Evolutionary conservation across 2,329 filamentous ascomycete genomes (phyloP).

Genomic region (Paecilomyces fulvus): DNA sequence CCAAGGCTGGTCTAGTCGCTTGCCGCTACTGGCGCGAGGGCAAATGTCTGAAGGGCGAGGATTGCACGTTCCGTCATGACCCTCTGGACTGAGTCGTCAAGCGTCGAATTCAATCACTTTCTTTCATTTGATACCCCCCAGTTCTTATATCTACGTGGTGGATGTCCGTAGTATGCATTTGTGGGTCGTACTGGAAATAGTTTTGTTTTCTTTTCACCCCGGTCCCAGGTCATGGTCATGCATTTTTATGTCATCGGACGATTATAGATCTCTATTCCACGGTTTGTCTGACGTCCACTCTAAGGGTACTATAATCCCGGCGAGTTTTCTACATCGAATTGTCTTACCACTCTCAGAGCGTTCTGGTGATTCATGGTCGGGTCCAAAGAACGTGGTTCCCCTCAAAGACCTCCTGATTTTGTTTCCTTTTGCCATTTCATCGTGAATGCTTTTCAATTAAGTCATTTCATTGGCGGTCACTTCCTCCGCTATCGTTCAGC

Average conservation of each 20-base stretch:
- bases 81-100: conserved; percentile 5
- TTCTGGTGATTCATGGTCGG: background rate
- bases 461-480: background rate
- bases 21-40: conserved; percentile 49
- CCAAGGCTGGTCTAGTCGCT: conserved; percentile 36
- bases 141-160: background rate
- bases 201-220: background rate
- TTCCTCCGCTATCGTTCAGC: background rate
- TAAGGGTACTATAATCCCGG: background rate
- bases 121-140: conserved; percentile 4
- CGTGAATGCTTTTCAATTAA: background rate
- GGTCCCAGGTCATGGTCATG: background rate
- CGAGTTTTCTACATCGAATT: background rate
- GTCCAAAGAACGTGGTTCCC: background rate
- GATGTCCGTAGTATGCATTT: background rate
- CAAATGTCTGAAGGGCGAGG: conserved; percentile 45
- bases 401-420: background rate
- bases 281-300: background rate
- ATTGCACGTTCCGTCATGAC: conserved; percentile 45
- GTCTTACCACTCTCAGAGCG: background rate
- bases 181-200: background rate
- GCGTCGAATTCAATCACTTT: conserved; percentile 1
- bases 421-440: background rate
- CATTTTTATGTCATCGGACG: background rate
- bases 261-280: background rate